Evolutionary conservation across 257 asterid species (phyloP), one percentile per base, ranked within the genome.

Genomic region (Gentiana dahurica): DNA sequence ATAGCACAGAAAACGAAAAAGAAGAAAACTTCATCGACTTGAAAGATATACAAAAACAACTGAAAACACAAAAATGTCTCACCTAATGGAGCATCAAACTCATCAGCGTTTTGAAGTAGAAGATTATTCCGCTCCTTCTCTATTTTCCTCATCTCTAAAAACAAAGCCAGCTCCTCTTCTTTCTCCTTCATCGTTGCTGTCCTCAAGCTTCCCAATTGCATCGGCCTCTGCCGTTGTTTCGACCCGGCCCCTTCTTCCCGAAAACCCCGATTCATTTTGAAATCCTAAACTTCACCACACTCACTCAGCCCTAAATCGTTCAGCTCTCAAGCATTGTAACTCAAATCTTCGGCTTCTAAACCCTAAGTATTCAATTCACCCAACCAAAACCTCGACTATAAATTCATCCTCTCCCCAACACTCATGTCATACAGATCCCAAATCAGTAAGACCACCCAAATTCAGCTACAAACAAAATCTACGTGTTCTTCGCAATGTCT

Each of bases 101-200:
- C 94, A 45, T 83, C 88, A 47, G 93, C 76, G 71, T 62, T 78
- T 54, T 81, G 92, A 54, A 76, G 78, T 53, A 75, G 77, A 73
- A 84, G 94, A 75, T 78, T 72, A 67, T 70, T 73, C 71, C 87
- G 74, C 74, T 81, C 94, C 64, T 79, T 87, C 74, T 87, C 94
- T 24, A 80, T 85, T 65, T 52, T 79, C 66, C 92, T 78, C 96
- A 87, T 84, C 75, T 87, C 94, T 32, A 88, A 80, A 67, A 87
- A 87, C 76, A 87, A 69, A 35, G 89, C 89, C 71, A 87, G 80
- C 57, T 87, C 92, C 66, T 87, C 91, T 57, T 87, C 94, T 68
- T 73, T 82, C 69, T 87, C 94, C 72, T 70, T 87, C 71, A 68
- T 63, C 63, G 64, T 48, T 52, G 67, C 64, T 44, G 70, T 53